A percentile compares a stretch with the other conserved stretches of the same genome.
These are phyloP conservation scores for Singerocomus inundabilis DNA, from an alignment of 1,284 basidiomycete genomes.

Conservation along the genomic window DNA sequence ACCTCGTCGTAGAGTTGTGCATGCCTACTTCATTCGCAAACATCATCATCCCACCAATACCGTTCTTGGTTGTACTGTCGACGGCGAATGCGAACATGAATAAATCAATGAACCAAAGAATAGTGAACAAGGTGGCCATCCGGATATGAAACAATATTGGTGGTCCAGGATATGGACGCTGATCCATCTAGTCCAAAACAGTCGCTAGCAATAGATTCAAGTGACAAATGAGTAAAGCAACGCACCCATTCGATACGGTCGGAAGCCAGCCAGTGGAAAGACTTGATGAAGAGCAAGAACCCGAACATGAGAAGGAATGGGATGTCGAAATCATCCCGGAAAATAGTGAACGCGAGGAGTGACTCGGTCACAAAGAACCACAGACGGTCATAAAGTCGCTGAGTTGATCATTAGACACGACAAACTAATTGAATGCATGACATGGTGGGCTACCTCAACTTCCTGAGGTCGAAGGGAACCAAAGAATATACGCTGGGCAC, in stretches of 20 bases:
- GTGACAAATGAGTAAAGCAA: slow-evolving; percentile 14
- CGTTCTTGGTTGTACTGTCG: slow-evolving; percentile 75
- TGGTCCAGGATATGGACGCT: slow-evolving; percentile 85
- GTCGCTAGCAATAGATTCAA: background rate
- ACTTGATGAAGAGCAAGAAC: slow-evolving; percentile 90
- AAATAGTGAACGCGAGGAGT: slow-evolving; percentile 93
- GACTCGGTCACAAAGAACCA: slow-evolving; percentile 99
- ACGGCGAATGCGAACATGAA: slow-evolving; percentile 75
- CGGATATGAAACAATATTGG: slow-evolving; percentile 82
- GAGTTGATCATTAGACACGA: slow-evolving; percentile 6
- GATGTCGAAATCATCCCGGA: slow-evolving; percentile 92
- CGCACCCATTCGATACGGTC: slow-evolving; percentile 95
- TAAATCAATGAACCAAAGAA: slow-evolving; percentile 71
- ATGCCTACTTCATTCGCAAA: slow-evolving; percentile 87
- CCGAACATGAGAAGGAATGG: slow-evolving; percentile 92
- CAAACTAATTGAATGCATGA: slow-evolving; percentile 1
- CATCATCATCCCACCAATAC: slow-evolving; percentile 87
- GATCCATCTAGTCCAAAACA: slow-evolving; percentile 79
- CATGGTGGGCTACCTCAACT: slow-evolving; percentile 69
- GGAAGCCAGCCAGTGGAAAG: slow-evolving; percentile 95
- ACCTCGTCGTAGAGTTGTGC: background rate
- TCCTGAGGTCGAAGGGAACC: slow-evolving; percentile 86
- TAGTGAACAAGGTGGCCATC: slow-evolving; percentile 67
- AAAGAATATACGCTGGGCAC: slow-evolving; percentile 89
- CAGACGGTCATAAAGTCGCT: slow-evolving; percentile 92